phyloP scores from a whole-genome alignment of 768 basidiomycete genomes.

The Cystobasidium ongulense region DNA sequence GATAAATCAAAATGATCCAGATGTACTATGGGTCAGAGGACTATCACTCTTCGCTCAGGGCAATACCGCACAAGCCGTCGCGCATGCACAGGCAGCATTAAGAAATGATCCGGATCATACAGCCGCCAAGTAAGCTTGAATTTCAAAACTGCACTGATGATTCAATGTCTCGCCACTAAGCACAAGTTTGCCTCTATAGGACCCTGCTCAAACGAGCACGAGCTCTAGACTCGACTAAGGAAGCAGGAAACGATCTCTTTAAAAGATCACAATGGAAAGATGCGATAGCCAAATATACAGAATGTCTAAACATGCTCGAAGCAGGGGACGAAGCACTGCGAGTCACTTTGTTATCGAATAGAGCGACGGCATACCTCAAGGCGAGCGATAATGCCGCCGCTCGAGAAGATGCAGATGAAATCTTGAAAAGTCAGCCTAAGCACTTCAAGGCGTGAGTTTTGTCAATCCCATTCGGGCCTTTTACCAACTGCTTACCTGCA shows the following conservation, averaged over 20 bases:
- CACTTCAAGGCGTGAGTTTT: conserved; percentile 62
- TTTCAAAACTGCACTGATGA: too few species aligned
- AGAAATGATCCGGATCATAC: conserved; percentile 70
- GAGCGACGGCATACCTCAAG: conserved; percentile 63
- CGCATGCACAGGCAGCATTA: conserved; percentile 64
- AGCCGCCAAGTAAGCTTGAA: conserved; percentile 48
- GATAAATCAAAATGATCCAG: conserved; percentile 51
- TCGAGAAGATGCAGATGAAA: conserved; percentile 61
- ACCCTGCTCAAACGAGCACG: conserved; percentile 68
- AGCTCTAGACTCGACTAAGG: conserved; percentile 71
- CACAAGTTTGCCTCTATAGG: conserved; percentile 41
- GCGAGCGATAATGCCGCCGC: conserved; percentile 61
- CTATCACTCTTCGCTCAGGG: conserved; percentile 67
- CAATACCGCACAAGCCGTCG: conserved; percentile 61
- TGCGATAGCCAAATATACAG: conserved; percentile 62
- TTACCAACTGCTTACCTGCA: too few species aligned
- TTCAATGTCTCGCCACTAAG: neutral
- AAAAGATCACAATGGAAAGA: conserved; percentile 56
- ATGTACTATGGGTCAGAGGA: conserved; percentile 68
- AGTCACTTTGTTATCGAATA: conserved; percentile 70
- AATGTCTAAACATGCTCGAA: conserved; percentile 56
- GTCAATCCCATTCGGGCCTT: too few species aligned
- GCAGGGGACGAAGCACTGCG: conserved; percentile 69
- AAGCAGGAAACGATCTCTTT: conserved; percentile 73
- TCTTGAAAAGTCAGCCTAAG: conserved; percentile 56